These are phyloP conservation scores for Suhomyces sp. DNA, from an alignment of 805 yeast species.

Conservation along the genomic window DNA sequence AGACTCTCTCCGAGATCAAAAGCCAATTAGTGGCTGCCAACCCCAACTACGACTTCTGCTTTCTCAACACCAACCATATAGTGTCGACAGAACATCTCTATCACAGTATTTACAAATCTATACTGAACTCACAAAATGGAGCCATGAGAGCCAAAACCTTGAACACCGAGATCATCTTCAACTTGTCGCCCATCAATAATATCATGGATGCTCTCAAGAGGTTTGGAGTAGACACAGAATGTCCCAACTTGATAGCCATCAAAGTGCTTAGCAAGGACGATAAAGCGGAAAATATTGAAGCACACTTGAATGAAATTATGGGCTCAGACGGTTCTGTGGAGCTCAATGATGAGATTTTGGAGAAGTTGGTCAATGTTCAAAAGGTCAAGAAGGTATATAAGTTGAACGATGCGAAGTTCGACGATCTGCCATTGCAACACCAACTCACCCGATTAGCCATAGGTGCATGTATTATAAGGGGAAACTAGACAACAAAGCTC, in stretches of 20 bases:
- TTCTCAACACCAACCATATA: conserved; percentile 58
- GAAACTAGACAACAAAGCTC: conserved; percentile 17
- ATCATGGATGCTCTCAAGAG: conserved; percentile 66
- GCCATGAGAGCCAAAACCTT: conserved; percentile 59
- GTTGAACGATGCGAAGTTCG: conserved; percentile 25
- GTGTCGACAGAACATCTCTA: conserved; percentile 60
- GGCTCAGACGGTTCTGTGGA: conserved; percentile 6
- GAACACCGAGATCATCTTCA: conserved; percentile 69
- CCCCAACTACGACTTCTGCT: conserved; percentile 54
- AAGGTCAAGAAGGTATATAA: conserved; percentile 38
- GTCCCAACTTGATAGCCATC: conserved; percentile 48
- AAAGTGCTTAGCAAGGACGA: conserved; percentile 33
- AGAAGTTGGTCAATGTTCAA: conserved; percentile 18
- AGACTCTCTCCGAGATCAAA: conserved; percentile 39
- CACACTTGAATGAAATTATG: conserved; percentile 28
- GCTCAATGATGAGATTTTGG: conserved; percentile 24
- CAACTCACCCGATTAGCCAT: conserved; percentile 42
- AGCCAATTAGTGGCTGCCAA: conserved; percentile 44
- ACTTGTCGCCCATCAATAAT: conserved; percentile 67
- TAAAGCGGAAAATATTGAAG: conserved; percentile 11
- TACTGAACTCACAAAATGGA: conserved; percentile 48
- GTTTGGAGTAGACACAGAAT: conserved; percentile 62
- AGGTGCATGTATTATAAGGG: conserved; percentile 49
- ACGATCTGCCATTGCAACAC: conserved; percentile 15
- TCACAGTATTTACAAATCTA: conserved; percentile 58